phyloP scores from a whole-genome alignment of 805 yeast species.

The Ogataea parapolymorpha region DNA sequence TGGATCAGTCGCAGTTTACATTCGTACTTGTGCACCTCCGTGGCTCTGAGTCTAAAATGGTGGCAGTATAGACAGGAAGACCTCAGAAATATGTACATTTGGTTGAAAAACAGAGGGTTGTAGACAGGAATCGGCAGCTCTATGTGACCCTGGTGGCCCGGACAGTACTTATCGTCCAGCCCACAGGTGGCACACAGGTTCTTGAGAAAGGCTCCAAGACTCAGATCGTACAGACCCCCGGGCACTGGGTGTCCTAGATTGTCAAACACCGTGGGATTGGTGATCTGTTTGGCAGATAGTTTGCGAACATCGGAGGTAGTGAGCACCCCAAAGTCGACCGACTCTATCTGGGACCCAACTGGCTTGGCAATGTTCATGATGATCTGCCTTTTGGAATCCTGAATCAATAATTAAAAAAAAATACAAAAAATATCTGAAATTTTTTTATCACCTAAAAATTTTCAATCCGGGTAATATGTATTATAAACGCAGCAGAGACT shows the following conservation, averaged over 20 bases:
- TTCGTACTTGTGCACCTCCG: conserved; percentile 71
- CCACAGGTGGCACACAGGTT: conserved; percentile 96
- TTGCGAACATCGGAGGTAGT: conserved; percentile 78
- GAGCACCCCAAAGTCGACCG: conserved; percentile 89
- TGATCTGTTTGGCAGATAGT: conserved; percentile 91
- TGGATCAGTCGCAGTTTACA: conserved; percentile 82
- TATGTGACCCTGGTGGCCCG: conserved; percentile 98
- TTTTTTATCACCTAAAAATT: conserved; percentile 10
- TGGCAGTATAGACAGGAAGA: conserved; percentile 89
- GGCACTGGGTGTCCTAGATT: conserved; percentile 92
- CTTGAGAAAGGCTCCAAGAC: conserved; percentile 90
- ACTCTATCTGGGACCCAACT: conserved; percentile 87
- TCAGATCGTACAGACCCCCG: conserved; percentile 90
- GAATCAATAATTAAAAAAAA: conserved; percentile 4
- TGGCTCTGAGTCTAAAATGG: conserved; percentile 64
- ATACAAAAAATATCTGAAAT: conserved; percentile 8
- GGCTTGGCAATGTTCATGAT: conserved; percentile 95
- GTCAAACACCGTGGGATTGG: conserved; percentile 94
- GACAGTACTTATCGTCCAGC: conserved; percentile 88
- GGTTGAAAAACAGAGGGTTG: conserved; percentile 92
- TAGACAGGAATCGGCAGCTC: conserved; percentile 94
- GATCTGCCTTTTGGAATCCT: neutral
- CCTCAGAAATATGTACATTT: conserved; percentile 80
- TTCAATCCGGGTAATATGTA: conserved; percentile 10
- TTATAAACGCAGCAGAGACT: conserved; percentile 1